phyloP scores from a whole-genome alignment of 371 early-diverging fungal genomes.

The Apophysomyces ossiformis region DNA sequence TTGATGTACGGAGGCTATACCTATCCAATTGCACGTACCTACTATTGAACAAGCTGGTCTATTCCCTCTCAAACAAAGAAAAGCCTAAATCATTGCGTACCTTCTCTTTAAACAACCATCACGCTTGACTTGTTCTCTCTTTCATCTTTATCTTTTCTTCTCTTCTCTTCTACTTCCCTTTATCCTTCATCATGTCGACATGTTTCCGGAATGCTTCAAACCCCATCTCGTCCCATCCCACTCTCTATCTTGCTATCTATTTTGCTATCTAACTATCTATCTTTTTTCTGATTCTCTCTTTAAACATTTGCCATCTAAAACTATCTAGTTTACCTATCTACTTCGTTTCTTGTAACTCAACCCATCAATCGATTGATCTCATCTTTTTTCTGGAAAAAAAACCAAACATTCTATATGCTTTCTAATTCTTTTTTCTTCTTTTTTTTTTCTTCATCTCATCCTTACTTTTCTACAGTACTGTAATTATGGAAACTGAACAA shows the following conservation, averaged over 20 bases:
- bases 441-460: not conserved
- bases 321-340: too few species aligned
- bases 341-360: too few species aligned
- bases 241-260: too few species aligned
- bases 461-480: not conserved
- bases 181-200: not conserved
- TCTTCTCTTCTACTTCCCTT: constrained; percentile 4
- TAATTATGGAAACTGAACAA: not conserved
- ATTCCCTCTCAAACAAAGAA: not conserved
- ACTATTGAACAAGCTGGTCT: not conserved
- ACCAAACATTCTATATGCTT: not conserved
- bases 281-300: too few species aligned
- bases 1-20: constrained; percentile 20
- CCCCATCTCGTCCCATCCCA: too few species aligned
- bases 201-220: too few species aligned
- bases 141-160: not conserved
- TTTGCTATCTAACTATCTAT: too few species aligned
- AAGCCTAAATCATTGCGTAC: too few species aligned
- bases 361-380: too few species aligned
- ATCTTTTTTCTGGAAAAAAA: constrained; percentile 12
- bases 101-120: too few species aligned
- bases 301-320: too few species aligned
- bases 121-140: not conserved
- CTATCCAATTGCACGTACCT: constrained; percentile 27
- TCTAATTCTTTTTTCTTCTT: not conserved